Evolutionary conservation across 495 filamentous ascomycete species (phyloP).

Genomic region (Aspergillus diversus): DNA sequence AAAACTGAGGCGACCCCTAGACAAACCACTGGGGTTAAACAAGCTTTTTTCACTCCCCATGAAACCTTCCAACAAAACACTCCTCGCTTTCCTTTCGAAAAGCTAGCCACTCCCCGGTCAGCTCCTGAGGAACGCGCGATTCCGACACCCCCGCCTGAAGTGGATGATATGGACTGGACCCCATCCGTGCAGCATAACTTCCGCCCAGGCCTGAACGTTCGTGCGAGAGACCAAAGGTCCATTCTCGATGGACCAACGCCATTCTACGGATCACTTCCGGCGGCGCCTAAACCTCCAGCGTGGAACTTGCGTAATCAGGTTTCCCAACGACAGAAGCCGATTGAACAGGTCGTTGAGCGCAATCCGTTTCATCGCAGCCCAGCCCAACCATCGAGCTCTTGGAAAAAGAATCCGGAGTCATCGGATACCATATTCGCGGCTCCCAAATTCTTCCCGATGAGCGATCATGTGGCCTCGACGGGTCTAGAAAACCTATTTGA

Average conservation of each 20-base stretch:
- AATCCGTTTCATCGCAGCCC: constrained; percentile 43
- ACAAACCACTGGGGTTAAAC: constrained; percentile 18
- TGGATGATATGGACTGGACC: constrained; percentile 81
- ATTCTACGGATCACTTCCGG: constrained; percentile 66
- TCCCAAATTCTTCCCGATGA: constrained; percentile 55
- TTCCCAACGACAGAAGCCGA: constrained; percentile 33
- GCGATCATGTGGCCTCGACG: constrained; percentile 47
- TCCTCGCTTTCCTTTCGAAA: constrained; percentile 46
- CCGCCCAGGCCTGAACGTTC: constrained; percentile 42
- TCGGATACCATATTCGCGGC: constrained; percentile 46
- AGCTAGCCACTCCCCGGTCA: constrained; percentile 37
- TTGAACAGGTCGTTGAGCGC: constrained; percentile 39
- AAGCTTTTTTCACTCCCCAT: constrained; percentile 26
- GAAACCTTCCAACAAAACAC: constrained; percentile 25
- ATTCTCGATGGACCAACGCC: constrained; percentile 50
- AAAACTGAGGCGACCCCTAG: constrained; percentile 33
- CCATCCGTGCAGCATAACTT: constrained; percentile 59
- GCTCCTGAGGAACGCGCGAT: constrained; percentile 33
- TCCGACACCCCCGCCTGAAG: constrained; percentile 43
- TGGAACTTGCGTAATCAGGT: constrained; percentile 65
- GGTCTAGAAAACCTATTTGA: constrained; percentile 54
- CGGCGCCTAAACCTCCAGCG: constrained; percentile 65
- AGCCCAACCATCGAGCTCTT: constrained; percentile 25
- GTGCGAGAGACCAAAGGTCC: constrained; percentile 34
- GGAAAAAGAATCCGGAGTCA: constrained; percentile 24